Evolutionary conservation across 495 filamentous ascomycete genomes (phyloP).

Genomic region (Cladorrhinum samala): DNA sequence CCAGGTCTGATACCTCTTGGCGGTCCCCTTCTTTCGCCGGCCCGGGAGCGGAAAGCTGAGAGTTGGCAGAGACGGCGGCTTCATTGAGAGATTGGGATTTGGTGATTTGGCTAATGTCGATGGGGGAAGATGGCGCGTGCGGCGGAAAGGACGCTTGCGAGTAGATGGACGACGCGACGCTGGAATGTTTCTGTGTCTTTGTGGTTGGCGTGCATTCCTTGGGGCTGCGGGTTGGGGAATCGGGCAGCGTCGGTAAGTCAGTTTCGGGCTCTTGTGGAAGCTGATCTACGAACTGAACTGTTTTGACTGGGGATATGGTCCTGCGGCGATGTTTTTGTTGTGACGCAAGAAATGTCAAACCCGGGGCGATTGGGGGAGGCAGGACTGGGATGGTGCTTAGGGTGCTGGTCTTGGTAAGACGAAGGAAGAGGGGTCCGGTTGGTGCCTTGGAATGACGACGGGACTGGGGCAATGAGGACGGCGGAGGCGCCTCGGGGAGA

Average conservation of each 20-base stretch:
- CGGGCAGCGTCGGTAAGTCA: not conserved
- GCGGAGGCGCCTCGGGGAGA: conserved; percentile 1
- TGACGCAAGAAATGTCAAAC: not conserved
- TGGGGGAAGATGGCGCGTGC: not conserved
- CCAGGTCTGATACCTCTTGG: not conserved
- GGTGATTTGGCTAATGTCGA: not conserved
- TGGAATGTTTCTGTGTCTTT: conserved; percentile 1
- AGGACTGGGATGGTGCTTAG: conserved; percentile 14
- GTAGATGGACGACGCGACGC: conserved; percentile 23
- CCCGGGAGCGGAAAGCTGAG: no score
- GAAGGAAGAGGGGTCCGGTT: conserved; percentile 8
- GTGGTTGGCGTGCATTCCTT: not conserved
- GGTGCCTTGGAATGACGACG: not conserved
- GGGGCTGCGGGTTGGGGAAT: not conserved
- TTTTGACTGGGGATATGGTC: conserved; percentile 1
- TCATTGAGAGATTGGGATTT: conserved; percentile 7
- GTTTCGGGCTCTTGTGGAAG: not conserved
- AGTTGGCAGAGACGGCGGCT: conserved; percentile 1
- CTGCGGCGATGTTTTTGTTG: not conserved
- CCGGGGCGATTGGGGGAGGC: conserved; percentile 6
- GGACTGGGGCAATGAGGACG: conserved; percentile 1
- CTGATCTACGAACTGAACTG: not conserved
- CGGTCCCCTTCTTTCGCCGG: no score
- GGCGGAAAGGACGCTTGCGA: conserved; percentile 10
- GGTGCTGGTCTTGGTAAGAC: conserved; percentile 14